Percentiles rank a stretch among this genome's conserved stretches.
Evolutionary conservation across 2,329 filamentous ascomycete species (phyloP).

Genomic region (Alternaria consortialis): DNA sequence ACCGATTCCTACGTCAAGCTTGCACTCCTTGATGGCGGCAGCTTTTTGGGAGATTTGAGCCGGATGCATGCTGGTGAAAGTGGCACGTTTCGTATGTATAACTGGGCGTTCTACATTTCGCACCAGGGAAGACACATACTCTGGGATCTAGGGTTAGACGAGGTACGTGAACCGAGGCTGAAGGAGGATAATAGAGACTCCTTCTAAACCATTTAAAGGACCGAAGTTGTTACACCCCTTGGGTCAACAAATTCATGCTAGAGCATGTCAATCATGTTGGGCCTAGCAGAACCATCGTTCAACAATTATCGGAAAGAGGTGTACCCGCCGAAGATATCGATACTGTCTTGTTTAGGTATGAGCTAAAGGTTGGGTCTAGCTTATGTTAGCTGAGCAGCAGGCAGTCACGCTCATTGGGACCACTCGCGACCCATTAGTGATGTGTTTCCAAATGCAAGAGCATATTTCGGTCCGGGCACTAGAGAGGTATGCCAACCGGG

Average conservation of each 20-base stretch:
- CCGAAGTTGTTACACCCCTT: slow-evolving; percentile 43
- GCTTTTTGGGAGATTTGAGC: slow-evolving; percentile 40
- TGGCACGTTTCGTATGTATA: slow-evolving; percentile 46
- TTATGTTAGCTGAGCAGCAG: neutral
- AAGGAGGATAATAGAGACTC: neutral
- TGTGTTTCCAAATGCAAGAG: slow-evolving; percentile 42
- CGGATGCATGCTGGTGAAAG: slow-evolving; percentile 40
- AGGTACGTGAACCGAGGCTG: slow-evolving; percentile 26
- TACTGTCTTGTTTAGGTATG: slow-evolving; percentile 43
- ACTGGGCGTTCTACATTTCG: slow-evolving; percentile 46
- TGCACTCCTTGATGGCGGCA: slow-evolving; percentile 45
- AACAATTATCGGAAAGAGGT: slow-evolving; percentile 38
- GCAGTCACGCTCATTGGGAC: slow-evolving; percentile 48
- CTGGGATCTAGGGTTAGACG: slow-evolving; percentile 46
- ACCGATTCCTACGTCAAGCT: slow-evolving; percentile 35
- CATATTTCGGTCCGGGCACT: slow-evolving; percentile 44
- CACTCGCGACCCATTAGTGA: slow-evolving; percentile 42
- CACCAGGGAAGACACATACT: slow-evolving; percentile 38
- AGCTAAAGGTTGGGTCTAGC: neutral
- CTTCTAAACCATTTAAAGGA: slow-evolving; percentile 29
- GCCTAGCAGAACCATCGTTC: slow-evolving; percentile 37
- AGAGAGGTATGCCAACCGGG: slow-evolving; percentile 41
- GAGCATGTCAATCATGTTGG: slow-evolving; percentile 38
- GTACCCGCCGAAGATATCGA: slow-evolving; percentile 32
- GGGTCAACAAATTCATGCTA: slow-evolving; percentile 46